Conservation (phyloP, 2,329 filamentous ascomycete species). For the Huntiella decipiens region DNA sequence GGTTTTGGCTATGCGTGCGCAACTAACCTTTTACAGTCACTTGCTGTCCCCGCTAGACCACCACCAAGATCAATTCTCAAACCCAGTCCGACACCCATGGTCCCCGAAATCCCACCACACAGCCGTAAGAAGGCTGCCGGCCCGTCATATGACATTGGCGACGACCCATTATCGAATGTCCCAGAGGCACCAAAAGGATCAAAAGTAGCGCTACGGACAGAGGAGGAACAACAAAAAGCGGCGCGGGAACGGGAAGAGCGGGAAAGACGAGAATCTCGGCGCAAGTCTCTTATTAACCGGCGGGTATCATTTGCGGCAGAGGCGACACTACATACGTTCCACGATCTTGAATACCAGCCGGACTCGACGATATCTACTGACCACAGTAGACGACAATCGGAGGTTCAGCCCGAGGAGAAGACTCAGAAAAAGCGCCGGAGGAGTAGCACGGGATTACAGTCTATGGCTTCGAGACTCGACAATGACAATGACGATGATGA, state of each 20-base stretch:
- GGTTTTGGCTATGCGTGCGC: not conserved
- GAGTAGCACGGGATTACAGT: conserved; percentile 34
- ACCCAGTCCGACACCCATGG: conserved; percentile 53
- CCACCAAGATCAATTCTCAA: conserved; percentile 59
- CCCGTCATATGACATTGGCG: not conserved
- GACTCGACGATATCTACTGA: conserved; percentile 72
- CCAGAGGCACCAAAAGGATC: conserved; percentile 17
- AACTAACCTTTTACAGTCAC: conserved; percentile 24
- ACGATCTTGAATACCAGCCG: conserved; percentile 75
- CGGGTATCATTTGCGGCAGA: conserved; percentile 95
- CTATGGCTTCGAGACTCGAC: conserved; percentile 44
- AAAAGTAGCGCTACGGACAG: conserved; percentile 45
- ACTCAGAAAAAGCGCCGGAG: conserved; percentile 24
- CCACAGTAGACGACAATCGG: conserved; percentile 41
- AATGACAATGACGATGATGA: conserved; percentile 47
- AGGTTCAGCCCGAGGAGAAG: conserved; percentile 9
- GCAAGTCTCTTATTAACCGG: conserved; percentile 83
- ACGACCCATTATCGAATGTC: conserved; percentile 10
- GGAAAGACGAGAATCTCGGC: conserved; percentile 66
- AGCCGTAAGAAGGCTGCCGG: conserved; percentile 4
- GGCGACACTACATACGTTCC: conserved; percentile 91
- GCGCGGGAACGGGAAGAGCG: conserved; percentile 51
- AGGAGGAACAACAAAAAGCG: conserved; percentile 52
- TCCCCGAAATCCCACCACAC: conserved; percentile 41
- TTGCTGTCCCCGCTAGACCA: conserved; percentile 31